These are phyloP conservation scores for Spergularia azorica DNA, from an alignment of 179 eudicot genomes.

Conservation along the genomic window DNA sequence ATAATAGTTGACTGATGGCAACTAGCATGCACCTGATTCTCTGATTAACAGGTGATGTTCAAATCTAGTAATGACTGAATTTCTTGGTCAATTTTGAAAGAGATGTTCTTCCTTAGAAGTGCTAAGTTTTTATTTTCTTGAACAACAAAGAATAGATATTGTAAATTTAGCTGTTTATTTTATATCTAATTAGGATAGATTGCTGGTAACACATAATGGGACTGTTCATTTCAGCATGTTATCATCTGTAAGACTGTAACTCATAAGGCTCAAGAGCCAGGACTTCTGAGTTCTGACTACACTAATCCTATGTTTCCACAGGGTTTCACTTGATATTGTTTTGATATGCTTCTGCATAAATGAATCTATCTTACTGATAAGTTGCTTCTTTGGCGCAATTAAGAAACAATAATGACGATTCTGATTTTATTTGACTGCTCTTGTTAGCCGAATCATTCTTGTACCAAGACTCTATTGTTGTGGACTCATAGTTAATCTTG, in stretches of 20 bases:
- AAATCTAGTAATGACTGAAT: not conserved
- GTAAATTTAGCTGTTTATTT: too few relatives aligned
- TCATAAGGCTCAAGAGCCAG: too few relatives aligned
- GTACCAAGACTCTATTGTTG: not conserved
- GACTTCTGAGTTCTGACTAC: too few relatives aligned
- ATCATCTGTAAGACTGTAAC: too few relatives aligned
- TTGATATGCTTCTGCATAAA: not conserved
- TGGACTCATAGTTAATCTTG: slow-evolving; percentile 7
- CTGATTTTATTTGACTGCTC: not conserved
- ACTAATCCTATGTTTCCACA: not conserved
- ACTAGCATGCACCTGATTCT: slow-evolving; percentile 11
- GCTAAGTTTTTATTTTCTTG: too few relatives aligned
- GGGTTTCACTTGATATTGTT: not conserved
- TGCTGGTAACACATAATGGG: too few relatives aligned
- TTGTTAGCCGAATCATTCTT: not conserved
- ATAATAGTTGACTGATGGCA: slow-evolving; percentile 18
- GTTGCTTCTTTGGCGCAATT: not conserved
- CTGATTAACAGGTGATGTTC: slow-evolving; percentile 2
- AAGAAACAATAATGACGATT: too few relatives aligned
- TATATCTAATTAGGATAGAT: too few relatives aligned
- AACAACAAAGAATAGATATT: too few relatives aligned
- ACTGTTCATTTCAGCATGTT: too few relatives aligned
- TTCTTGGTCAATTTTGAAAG: not conserved
- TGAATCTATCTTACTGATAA: not conserved
- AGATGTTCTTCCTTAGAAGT: not conserved